phyloP scores from a whole-genome alignment of 129 eudicot species.

The Glebionis coronaria region DNA sequence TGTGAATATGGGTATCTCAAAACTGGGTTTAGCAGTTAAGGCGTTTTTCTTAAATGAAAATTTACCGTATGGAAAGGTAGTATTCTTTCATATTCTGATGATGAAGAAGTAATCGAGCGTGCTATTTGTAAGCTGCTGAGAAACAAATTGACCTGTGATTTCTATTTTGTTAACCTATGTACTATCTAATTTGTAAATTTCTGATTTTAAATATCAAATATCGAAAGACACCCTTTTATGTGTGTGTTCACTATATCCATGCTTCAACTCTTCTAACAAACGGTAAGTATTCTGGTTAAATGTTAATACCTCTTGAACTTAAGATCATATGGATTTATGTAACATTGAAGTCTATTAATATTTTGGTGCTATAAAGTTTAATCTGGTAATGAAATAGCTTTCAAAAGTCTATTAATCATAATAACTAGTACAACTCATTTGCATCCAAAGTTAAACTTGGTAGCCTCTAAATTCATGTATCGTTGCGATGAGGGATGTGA shows the following conservation, averaged over 20 bases:
- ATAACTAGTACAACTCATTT: constrained; percentile 2
- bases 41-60: background rate
- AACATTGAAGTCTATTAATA: background rate
- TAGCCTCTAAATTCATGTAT: constrained; percentile 22
- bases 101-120: background rate
- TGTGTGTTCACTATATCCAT: background rate
- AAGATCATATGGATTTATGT: background rate
- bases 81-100: constrained; percentile 4
- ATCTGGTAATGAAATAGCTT: background rate
- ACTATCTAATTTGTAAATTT: background rate
- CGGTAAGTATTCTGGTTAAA: constrained; percentile 6
- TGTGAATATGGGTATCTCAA: no score
- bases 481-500: constrained; percentile 16
- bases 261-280: background rate
- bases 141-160: background rate
- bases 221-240: background rate
- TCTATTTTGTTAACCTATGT: background rate
- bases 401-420: background rate
- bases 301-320: background rate
- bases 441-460: constrained; percentile 18
- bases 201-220: background rate
- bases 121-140: background rate
- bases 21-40: background rate
- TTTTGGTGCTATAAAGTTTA: background rate
- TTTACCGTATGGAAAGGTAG: background rate